phyloP scores from a whole-genome alignment of 805 yeast species.

The Kluyveromyces aestuarii region DNA sequence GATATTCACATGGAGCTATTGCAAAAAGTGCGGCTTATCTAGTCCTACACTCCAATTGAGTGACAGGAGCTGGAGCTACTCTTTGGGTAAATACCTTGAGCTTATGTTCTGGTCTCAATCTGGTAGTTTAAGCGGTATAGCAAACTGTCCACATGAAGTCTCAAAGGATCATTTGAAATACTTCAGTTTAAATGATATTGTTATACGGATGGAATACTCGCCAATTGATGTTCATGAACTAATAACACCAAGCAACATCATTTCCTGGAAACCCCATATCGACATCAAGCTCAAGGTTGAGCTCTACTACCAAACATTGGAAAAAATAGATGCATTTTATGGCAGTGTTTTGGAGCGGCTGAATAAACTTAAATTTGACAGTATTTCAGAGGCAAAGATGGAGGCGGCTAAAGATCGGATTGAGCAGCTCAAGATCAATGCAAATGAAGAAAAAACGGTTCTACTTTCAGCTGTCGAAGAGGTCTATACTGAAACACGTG shows the following conservation, averaged over 20 bases:
- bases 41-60: constrained; percentile 78
- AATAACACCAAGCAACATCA: constrained; percentile 61
- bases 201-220: constrained; percentile 71
- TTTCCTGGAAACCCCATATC: constrained; percentile 63
- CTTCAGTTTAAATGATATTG: constrained; percentile 72
- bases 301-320: constrained; percentile 43
- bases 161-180: constrained; percentile 75
- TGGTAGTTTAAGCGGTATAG: constrained; percentile 46
- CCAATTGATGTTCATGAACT: constrained; percentile 71
- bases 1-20: constrained; percentile 84
- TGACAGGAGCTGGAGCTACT: constrained; percentile 79
- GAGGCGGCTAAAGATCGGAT: constrained; percentile 59
- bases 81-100: constrained; percentile 90
- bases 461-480: constrained; percentile 39
- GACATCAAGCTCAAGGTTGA: constrained; percentile 64
- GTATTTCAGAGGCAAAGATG: constrained; percentile 59
- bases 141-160: constrained; percentile 71
- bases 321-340: constrained; percentile 54
- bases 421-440: constrained; percentile 45
- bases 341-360: constrained; percentile 62
- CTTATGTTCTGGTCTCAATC: constrained; percentile 65
- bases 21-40: constrained; percentile 65
- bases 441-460: constrained; percentile 40
- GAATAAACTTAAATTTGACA: constrained; percentile 64
- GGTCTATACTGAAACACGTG: constrained; percentile 45